These are phyloP conservation scores for Nemania bipapillata DNA, from an alignment of 2,329 filamentous ascomycete species.

Conservation along the genomic window DNA sequence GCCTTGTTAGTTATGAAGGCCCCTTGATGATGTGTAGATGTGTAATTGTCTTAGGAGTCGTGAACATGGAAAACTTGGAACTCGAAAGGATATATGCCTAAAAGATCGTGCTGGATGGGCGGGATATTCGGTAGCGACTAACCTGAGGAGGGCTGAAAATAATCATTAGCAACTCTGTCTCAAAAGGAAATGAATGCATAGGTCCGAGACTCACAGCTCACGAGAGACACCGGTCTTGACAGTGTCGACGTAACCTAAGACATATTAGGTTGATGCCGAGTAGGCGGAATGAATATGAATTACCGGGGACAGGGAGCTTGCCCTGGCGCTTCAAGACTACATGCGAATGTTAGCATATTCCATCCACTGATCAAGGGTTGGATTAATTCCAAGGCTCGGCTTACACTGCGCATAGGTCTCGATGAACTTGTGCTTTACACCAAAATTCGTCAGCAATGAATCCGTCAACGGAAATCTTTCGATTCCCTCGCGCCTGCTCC, in stretches of 20 bases:
- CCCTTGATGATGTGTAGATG: not conserved
- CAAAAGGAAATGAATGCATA: not conserved
- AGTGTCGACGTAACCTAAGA: slow-evolving; percentile 84
- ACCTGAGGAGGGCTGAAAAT: slow-evolving; percentile 36
- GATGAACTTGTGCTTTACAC: slow-evolving; percentile 84
- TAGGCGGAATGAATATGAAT: slow-evolving; percentile 30
- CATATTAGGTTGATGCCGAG: not conserved
- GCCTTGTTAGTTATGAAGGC: slow-evolving; percentile 10
- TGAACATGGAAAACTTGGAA: not conserved
- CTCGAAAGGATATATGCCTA: not conserved
- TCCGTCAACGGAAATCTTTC: slow-evolving; percentile 79
- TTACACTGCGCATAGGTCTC: slow-evolving; percentile 77
- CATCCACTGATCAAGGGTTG: not conserved
- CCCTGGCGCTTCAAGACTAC: slow-evolving; percentile 87
- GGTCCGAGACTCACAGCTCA: slow-evolving; percentile 72
- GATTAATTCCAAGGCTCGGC: not conserved
- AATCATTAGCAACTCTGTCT: slow-evolving; percentile 16
- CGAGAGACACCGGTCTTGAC: slow-evolving; percentile 98
- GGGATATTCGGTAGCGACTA: slow-evolving; percentile 11
- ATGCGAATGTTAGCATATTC: slow-evolving; percentile 18
- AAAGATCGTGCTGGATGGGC: not conserved
- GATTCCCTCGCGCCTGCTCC: slow-evolving; percentile 78
- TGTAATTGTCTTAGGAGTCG: not conserved
- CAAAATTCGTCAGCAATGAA: slow-evolving; percentile 71
- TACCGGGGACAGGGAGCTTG: slow-evolving; percentile 90